Percentiles rank a stretch among this genome's conserved stretches.
These are phyloP conservation scores for Hypoxylon sp. DNA, from an alignment of 2,329 filamentous ascomycete genomes.

Conservation along the genomic window DNA sequence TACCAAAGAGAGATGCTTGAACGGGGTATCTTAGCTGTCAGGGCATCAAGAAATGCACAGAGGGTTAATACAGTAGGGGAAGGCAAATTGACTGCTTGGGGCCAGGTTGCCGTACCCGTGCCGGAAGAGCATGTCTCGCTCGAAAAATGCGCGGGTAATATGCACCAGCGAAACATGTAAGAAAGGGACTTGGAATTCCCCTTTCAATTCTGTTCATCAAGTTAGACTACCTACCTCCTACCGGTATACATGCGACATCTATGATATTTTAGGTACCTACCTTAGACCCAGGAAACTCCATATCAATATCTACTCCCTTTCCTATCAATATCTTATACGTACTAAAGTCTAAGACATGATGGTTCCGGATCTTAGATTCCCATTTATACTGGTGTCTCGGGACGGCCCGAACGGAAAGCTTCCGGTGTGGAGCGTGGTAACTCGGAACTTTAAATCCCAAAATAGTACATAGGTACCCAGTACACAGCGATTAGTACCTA, in stretches of 20 bases:
- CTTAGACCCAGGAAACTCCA: no score
- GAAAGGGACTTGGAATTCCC: neutral
- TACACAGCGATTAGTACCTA: neutral
- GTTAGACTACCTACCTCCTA: neutral
- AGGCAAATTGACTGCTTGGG: slow-evolving; percentile 22
- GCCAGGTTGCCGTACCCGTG: slow-evolving; percentile 11
- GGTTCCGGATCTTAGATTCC: no score
- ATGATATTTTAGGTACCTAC: no score
- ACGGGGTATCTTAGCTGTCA: slow-evolving; percentile 48
- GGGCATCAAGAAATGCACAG: slow-evolving; percentile 28
- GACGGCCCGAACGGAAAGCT: slow-evolving; percentile 4
- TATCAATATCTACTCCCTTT: no score
- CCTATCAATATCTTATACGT: no score
- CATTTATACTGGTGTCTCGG: neutral
- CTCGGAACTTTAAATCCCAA: neutral
- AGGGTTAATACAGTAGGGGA: neutral
- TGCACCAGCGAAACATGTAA: neutral
- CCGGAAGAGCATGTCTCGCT: slow-evolving; percentile 37
- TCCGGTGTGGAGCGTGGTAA: neutral
- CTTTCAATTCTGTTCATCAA: neutral
- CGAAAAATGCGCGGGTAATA: slow-evolving; percentile 21
- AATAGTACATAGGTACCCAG: neutral
- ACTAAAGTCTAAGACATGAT: no score
- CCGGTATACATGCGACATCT: no score
- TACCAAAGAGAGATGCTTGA: slow-evolving; percentile 51